Conservation (phyloP, 75 land plant species). For the Isoetes taiwanensis region DNA sequence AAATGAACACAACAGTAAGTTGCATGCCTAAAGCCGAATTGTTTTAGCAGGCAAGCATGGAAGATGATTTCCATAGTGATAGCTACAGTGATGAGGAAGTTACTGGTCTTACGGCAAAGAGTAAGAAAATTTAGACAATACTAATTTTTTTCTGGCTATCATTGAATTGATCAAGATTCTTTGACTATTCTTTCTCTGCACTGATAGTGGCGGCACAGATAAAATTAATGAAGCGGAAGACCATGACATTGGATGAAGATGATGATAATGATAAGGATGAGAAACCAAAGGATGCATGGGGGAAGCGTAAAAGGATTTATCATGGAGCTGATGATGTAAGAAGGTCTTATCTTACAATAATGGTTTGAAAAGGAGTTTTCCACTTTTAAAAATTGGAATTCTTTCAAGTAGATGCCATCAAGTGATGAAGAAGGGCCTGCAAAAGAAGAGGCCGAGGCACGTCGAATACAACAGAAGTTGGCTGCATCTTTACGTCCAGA, state of each 20-base stretch:
- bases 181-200: background rate
- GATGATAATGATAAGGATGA: constrained; percentile 40
- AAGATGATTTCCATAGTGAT: no score
- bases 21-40: no score
- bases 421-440: constrained; percentile 69
- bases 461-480: constrained; percentile 38
- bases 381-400: no score
- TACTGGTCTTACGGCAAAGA: constrained; percentile 50
- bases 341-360: constrained; percentile 2
- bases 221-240: constrained; percentile 45
- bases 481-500: constrained; percentile 46
- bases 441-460: constrained; percentile 60
- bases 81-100: constrained; percentile 25
- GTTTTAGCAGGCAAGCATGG: no score
- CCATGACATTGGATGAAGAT: constrained; percentile 55
- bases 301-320: constrained; percentile 41
- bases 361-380: background rate
- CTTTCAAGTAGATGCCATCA: constrained; percentile 73
- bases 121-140: constrained; percentile 42
- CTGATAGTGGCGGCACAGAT: constrained; percentile 58
- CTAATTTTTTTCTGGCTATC: no score
- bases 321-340: constrained; percentile 70
- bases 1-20: no score
- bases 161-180: no score
- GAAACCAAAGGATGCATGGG: constrained; percentile 46